A percentile compares a stretch with the other conserved stretches of the same genome.
Conservation (phyloP, 768 basidiomycete species). For the Phlegmacium glaucopus region DNA sequence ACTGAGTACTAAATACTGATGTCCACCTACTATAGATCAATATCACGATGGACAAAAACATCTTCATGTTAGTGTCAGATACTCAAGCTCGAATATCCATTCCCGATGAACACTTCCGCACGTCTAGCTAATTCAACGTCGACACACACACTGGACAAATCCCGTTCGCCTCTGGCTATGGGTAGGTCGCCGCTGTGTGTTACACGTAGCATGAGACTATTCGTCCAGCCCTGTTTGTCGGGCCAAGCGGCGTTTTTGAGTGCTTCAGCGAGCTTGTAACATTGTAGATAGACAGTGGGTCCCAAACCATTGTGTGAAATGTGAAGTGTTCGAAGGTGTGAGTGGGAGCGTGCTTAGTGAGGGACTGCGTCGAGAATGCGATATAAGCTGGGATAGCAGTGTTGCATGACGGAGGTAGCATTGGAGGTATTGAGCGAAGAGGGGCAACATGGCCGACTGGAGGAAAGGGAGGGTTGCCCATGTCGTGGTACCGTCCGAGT, state of each 20-base stretch:
- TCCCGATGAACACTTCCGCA: slow-evolving; percentile 44
- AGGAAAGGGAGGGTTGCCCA: slow-evolving; percentile 45
- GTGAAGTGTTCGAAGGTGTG: slow-evolving; percentile 37
- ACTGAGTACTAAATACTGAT: too few species aligned
- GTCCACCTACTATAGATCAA: too few species aligned
- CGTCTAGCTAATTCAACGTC: slow-evolving; percentile 44
- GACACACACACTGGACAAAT: slow-evolving; percentile 41
- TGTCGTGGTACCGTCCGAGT: slow-evolving; percentile 44
- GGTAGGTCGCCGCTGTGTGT: slow-evolving; percentile 39
- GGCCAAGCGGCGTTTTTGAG: slow-evolving; percentile 34
- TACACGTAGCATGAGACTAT: slow-evolving; percentile 38
- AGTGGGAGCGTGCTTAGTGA: slow-evolving; percentile 28
- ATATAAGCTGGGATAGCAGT: slow-evolving; percentile 40
- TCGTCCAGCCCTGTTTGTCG: slow-evolving; percentile 30
- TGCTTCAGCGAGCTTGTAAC: slow-evolving; percentile 36
- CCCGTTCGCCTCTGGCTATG: slow-evolving; percentile 34
- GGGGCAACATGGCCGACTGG: slow-evolving; percentile 26
- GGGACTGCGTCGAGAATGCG: slow-evolving; percentile 40
- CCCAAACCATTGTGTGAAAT: slow-evolving; percentile 45
- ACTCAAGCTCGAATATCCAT: slow-evolving; percentile 46
- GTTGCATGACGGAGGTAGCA: slow-evolving; percentile 34
- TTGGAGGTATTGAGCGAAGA: slow-evolving; percentile 33
- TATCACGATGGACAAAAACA: neutral
- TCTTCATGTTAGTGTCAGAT: slow-evolving; percentile 32
- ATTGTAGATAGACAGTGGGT: slow-evolving; percentile 42